These are phyloP conservation scores for Daldinia sp. DNA, from an alignment of 2,329 filamentous ascomycete genomes.

Conservation along the genomic window DNA sequence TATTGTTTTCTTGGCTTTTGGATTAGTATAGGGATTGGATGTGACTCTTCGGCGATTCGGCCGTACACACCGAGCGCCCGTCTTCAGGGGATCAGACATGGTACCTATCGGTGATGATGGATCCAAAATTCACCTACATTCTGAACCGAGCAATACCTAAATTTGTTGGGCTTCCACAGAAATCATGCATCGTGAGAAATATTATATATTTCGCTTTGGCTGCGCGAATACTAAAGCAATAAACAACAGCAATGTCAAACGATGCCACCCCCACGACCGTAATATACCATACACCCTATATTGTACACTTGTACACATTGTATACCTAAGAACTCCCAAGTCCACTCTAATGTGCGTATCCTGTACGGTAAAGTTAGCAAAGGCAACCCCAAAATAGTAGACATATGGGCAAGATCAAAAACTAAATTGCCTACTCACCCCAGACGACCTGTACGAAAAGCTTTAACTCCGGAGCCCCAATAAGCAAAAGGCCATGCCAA, in stretches of 20 bases:
- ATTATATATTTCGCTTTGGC: slow-evolving; percentile 1
- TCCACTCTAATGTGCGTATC: slow-evolving; percentile 1
- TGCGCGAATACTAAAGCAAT: slow-evolving; percentile 4
- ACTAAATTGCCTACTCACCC: slow-evolving; percentile 31
- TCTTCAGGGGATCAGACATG: background rate
- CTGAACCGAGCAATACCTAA: too few relatives aligned
- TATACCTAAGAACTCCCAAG: background rate
- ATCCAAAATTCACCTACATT: too few relatives aligned
- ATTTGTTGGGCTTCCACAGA: background rate
- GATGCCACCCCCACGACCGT: too few relatives aligned
- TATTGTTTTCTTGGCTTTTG: background rate
- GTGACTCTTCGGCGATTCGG: slow-evolving; percentile 17
- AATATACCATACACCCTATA: slow-evolving; percentile 9
- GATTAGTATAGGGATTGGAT: background rate
- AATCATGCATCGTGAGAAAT: background rate
- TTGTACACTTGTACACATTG: slow-evolving; percentile 15
- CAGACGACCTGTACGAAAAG: slow-evolving; percentile 16
- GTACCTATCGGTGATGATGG: slow-evolving; percentile 9
- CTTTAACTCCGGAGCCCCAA: slow-evolving; percentile 21
- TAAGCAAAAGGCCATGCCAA: background rate
- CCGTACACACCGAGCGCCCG: background rate
- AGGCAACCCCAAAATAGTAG: background rate
- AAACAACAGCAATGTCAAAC: slow-evolving; percentile 4
- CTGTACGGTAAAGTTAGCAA: slow-evolving; percentile 10
- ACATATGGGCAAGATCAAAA: background rate